Conservation (phyloP, 768 basidiomycete genomes). For the Crepidotus variabilis region DNA sequence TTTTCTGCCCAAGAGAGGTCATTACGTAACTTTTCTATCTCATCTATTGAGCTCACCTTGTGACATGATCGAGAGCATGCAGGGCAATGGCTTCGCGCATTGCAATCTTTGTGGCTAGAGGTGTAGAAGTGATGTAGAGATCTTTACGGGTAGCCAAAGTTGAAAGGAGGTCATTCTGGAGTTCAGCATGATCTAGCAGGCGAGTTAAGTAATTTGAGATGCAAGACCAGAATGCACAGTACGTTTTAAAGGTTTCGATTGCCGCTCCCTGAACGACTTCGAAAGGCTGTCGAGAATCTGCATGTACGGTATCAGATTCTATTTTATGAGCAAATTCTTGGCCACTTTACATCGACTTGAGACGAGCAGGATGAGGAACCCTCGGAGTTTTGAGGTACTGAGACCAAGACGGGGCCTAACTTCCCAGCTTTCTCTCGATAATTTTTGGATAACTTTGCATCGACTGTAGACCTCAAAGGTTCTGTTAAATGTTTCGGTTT, state of each 20-base stretch:
- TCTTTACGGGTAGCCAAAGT: constrained; percentile 68
- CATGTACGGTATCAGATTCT: neutral
- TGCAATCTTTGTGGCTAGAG: constrained; percentile 59
- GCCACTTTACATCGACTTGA: constrained; percentile 26
- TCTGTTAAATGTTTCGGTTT: constrained; percentile 49
- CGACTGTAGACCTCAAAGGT: constrained; percentile 45
- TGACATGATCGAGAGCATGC: constrained; percentile 86
- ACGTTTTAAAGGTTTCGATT: constrained; percentile 54
- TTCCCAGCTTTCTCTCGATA: constrained; percentile 48
- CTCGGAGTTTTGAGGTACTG: constrained; percentile 39
- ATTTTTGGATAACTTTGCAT: constrained; percentile 54
- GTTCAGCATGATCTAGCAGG: constrained; percentile 39
- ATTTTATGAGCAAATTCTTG: neutral
- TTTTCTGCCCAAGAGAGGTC: constrained; percentile 51
- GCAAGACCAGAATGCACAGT: constrained; percentile 7
- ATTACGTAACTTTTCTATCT: neutral
- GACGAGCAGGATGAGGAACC: constrained; percentile 23
- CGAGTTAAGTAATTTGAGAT: neutral
- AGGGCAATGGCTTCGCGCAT: constrained; percentile 69
- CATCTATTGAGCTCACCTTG: constrained; percentile 55
- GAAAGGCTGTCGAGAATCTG: constrained; percentile 60
- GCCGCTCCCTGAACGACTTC: constrained; percentile 49
- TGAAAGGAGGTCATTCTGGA: constrained; percentile 70
- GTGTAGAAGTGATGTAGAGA: constrained; percentile 64
- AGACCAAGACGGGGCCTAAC: constrained; percentile 53